Base-by-base conservation (phyloP, 768 basidiomycete species). In the Lepiota venenata region DNA sequence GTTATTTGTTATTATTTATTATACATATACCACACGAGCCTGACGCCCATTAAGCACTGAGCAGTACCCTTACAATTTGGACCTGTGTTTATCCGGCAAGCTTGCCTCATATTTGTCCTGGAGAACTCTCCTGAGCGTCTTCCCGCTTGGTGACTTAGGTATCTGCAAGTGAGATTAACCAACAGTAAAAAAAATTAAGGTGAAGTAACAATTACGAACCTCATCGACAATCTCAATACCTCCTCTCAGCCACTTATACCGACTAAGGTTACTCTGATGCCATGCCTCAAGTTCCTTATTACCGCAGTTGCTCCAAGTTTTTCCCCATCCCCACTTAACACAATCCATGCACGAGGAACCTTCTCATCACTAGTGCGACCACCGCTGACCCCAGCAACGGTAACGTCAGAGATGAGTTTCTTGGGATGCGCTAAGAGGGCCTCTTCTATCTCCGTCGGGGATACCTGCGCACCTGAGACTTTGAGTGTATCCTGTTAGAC, bases 361-460 rank as follows among this genome's bases (percentile, higher is more conserved):
- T 82, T 83, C 68, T 90, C 89, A 61, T 89, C 87, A 0, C 73
- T 71, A 0, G 83, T 83, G 2, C 84, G 83, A 0, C 83, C 85
- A 14, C 87, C 87, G 14, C 72, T 77, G 4, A 92, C 86, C 10
- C 90, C 89, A 0, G 85, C 87, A 18, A 91, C 89, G 2, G 77
- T 74, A 10, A 74, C 85, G 56, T 92, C 90, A 6, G 63, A 66
- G 55, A 91, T 77, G 39, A 89, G 74, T n/a, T 70, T 71, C 10
- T 77, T 76, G 0, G 88, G 86, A 42, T 91, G 82, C 0, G 71
- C 72, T n/a, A 83, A 74, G 1, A 91, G 68, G 16, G 75, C 77
- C 22, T 80, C 74, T 64, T 91, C 90, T 44, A 91, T 85, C 63
- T 92, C 89, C n/a, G 78, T 75, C 1, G 89, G 90, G 0, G 90